A percentile compares a stretch with the other conserved stretches of the same genome.
Conservation (phyloP, 129 eudicot species). For the Glebionis coronaria region DNA sequence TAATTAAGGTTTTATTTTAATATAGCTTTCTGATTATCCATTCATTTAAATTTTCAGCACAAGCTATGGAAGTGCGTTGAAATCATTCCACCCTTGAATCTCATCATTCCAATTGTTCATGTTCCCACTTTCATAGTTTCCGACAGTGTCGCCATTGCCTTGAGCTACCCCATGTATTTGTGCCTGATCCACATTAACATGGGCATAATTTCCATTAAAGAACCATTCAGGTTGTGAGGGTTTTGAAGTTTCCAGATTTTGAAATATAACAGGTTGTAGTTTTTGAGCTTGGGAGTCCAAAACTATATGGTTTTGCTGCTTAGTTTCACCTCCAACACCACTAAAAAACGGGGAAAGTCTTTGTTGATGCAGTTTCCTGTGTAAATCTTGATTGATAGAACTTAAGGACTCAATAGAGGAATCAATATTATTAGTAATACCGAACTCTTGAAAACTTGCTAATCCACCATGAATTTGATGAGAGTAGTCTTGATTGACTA, state of each 20-base stretch:
- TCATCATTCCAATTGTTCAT: slow-evolving; percentile 38
- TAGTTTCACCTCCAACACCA: slow-evolving; percentile 11
- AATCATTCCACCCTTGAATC: slow-evolving; percentile 51
- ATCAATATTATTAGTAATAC: slow-evolving; percentile 29
- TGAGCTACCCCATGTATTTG: slow-evolving; percentile 10
- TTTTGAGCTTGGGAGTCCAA: slow-evolving; percentile 25
- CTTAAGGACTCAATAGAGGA: slow-evolving; percentile 80
- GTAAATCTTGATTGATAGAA: slow-evolving; percentile 75
- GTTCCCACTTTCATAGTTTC: slow-evolving; percentile 36
- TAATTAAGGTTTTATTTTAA: neutral
- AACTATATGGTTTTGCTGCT: slow-evolving; percentile 14
- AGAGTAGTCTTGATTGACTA: slow-evolving; percentile 30
- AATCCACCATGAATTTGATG: slow-evolving; percentile 25
- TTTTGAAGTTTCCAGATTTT: slow-evolving; percentile 48
- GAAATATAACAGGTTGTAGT: slow-evolving; percentile 56
- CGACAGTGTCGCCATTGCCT: slow-evolving; percentile 14
- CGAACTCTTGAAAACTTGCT: slow-evolving; percentile 41
- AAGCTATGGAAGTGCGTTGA: slow-evolving; percentile 41
- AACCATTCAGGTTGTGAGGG: slow-evolving; percentile 44
- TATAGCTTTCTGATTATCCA: slow-evolving; percentile 14
- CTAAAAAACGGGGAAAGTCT: slow-evolving; percentile 41
- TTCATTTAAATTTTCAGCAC: slow-evolving; percentile 8
- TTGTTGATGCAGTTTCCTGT: slow-evolving; percentile 81
- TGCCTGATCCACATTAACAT: slow-evolving; percentile 25
- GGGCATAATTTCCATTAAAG: slow-evolving; percentile 39